Evolutionary conservation across 2,329 filamentous ascomycete species (phyloP).

Genomic region (Hymenoscyphus fructigenus): DNA sequence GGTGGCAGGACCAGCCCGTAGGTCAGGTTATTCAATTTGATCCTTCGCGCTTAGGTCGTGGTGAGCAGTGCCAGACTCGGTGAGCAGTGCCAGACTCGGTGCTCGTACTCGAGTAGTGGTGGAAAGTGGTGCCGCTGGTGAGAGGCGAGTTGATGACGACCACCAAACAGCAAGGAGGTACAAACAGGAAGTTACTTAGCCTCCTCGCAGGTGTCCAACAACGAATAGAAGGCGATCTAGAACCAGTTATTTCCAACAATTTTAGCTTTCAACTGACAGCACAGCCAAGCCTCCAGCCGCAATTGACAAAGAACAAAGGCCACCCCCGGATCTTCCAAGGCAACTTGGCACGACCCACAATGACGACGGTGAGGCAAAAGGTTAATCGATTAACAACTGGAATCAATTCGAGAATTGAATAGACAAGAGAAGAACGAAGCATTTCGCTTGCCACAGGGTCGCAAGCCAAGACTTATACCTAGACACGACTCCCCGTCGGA

Average conservation of each 20-base stretch:
- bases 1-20: background rate
- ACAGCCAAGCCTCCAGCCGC: background rate
- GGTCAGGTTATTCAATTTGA: background rate
- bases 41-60: background rate
- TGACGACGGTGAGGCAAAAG: too few relatives aligned
- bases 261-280: background rate
- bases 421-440: too few relatives aligned
- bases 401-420: too few relatives aligned
- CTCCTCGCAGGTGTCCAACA: background rate
- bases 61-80: too few relatives aligned
- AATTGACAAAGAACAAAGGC: too few relatives aligned
- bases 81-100: too few relatives aligned
- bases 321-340: too few relatives aligned
- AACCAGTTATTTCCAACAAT: background rate
- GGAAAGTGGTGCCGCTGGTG: background rate
- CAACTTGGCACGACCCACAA: too few relatives aligned
- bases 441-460: too few relatives aligned
- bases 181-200: background rate
- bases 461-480: background rate
- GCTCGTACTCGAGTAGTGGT: background rate
- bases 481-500: background rate
- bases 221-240: background rate
- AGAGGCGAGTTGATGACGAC: background rate
- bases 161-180: background rate
- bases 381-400: too few relatives aligned